Evolutionary conservation across 768 basidiomycete genomes (phyloP).

Genomic region (Dentipellis sp.): DNA sequence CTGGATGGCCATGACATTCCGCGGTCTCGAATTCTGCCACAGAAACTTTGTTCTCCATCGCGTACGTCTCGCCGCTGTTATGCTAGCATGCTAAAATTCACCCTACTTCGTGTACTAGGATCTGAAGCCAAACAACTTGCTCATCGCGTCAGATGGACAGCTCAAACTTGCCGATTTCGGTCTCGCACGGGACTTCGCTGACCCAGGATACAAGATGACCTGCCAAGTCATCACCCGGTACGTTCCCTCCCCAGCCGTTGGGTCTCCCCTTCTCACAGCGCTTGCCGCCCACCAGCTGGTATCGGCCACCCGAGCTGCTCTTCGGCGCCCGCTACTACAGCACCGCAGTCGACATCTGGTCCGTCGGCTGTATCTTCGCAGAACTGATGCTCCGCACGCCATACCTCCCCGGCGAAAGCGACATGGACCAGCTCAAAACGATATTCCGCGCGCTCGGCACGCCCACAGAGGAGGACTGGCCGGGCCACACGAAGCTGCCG

Average conservation of each 20-base stretch:
- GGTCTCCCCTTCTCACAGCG: slow-evolving; percentile 1
- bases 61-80: slow-evolving; percentile 33
- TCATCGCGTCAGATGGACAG: slow-evolving; percentile 83
- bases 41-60: slow-evolving; percentile 90
- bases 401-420: slow-evolving; percentile 90
- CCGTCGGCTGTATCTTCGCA: slow-evolving; percentile 95
- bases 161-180: slow-evolving; percentile 99
- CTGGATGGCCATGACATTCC: slow-evolving; percentile 98
- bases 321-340: slow-evolving; percentile 89
- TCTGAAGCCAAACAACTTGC: slow-evolving; percentile 96
- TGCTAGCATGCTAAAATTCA: not conserved
- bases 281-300: slow-evolving; percentile 61
- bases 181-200: slow-evolving; percentile 92
- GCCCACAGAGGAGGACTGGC: slow-evolving; percentile 97
- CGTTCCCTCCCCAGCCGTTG: slow-evolving; percentile 15
- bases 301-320: slow-evolving; percentile 91
- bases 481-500: slow-evolving; percentile 84
- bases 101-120: slow-evolving; percentile 44
- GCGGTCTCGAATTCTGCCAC: slow-evolving; percentile 98
- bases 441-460: slow-evolving; percentile 93
- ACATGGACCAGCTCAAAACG: slow-evolving; percentile 94
- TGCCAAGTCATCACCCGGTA: slow-evolving; percentile 96
- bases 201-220: slow-evolving; percentile 95
- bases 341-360: slow-evolving; percentile 93
- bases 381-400: slow-evolving; percentile 96